Evolutionary conservation across 2,329 filamentous ascomycete genomes (phyloP).

Genomic region (Xenoacremonium recifei): DNA sequence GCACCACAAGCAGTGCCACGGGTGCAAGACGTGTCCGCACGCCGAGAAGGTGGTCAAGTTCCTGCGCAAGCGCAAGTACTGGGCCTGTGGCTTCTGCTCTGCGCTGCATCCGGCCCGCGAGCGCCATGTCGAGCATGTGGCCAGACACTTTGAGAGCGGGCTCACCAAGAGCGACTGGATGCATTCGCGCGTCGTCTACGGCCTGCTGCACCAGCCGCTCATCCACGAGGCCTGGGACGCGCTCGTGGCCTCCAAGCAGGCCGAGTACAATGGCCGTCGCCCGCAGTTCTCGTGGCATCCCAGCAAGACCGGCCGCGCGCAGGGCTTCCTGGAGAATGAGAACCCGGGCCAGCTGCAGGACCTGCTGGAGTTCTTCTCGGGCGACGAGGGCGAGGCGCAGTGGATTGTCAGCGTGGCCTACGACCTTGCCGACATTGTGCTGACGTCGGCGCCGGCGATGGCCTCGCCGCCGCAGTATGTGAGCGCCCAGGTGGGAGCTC

Average conservation of each 20-base stretch:
- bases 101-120: constrained; percentile 62
- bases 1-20: constrained; percentile 64
- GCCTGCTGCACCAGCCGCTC: constrained; percentile 63
- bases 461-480: constrained; percentile 33
- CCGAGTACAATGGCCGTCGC: constrained; percentile 52
- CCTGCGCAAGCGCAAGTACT: constrained; percentile 63
- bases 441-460: constrained; percentile 31
- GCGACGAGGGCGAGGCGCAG: constrained; percentile 54
- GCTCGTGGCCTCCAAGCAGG: constrained; percentile 51
- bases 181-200: constrained; percentile 67
- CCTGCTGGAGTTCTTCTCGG: constrained; percentile 63
- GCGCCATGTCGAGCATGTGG: constrained; percentile 67
- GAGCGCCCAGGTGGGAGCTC: constrained; percentile 24
- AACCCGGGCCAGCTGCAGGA: constrained; percentile 63
- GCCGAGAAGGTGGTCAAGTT: constrained; percentile 63
- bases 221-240: constrained; percentile 62
- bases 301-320: constrained; percentile 54
- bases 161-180: constrained; percentile 66
- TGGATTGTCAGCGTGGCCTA: constrained; percentile 59
- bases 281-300: constrained; percentile 63
- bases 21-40: constrained; percentile 64
- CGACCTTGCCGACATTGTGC: constrained; percentile 50
- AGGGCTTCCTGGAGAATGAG: constrained; percentile 61
- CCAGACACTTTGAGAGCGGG: constrained; percentile 63
- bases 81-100: constrained; percentile 68